Evolutionary conservation across 192 early-diverging fungal genomes (phyloP).

Genomic region (Backusella mclennaniae): DNA sequence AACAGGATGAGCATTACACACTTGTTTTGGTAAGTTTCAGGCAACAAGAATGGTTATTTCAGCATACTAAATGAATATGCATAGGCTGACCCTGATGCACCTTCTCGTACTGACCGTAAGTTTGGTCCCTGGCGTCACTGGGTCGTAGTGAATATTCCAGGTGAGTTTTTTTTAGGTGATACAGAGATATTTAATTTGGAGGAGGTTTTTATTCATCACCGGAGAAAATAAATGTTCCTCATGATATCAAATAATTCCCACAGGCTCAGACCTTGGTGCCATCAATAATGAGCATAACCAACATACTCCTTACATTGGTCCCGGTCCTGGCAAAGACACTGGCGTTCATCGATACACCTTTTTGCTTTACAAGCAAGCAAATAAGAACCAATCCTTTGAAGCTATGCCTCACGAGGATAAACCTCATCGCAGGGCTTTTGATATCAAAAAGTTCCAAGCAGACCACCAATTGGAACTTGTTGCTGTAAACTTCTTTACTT

Average conservation of each 20-base stretch:
- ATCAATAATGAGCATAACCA: slow-evolving; percentile 9
- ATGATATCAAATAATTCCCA: not conserved
- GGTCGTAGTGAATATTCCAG: slow-evolving; percentile 52
- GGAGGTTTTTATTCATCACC: not conserved
- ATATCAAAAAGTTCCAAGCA: slow-evolving; percentile 36
- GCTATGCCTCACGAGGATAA: slow-evolving; percentile 19
- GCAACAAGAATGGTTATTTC: not conserved
- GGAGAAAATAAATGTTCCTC: not conserved
- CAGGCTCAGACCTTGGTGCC: slow-evolving; percentile 11
- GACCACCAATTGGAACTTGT: slow-evolving; percentile 44
- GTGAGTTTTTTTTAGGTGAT: slow-evolving; percentile 1
- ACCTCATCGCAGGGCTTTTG: slow-evolving; percentile 28
- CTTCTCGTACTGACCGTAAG: slow-evolving; percentile 39
- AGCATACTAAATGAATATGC: not conserved
- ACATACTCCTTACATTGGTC: slow-evolving; percentile 46
- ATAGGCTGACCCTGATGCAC: slow-evolving; percentile 60
- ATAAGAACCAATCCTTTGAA: slow-evolving; percentile 19
- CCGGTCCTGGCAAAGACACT: slow-evolving; percentile 47
- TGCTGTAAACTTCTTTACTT: slow-evolving; percentile 48
- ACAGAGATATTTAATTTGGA: not conserved
- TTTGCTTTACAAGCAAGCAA: slow-evolving; percentile 52
- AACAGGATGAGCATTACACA: slow-evolving; percentile 25
- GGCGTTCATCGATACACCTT: slow-evolving; percentile 62
- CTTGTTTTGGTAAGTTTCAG: slow-evolving; percentile 23
- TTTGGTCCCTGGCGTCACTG: slow-evolving; percentile 56